phyloP scores from a whole-genome alignment of 148 eudicot genomes.

The Rhododendron griersonianum region DNA sequence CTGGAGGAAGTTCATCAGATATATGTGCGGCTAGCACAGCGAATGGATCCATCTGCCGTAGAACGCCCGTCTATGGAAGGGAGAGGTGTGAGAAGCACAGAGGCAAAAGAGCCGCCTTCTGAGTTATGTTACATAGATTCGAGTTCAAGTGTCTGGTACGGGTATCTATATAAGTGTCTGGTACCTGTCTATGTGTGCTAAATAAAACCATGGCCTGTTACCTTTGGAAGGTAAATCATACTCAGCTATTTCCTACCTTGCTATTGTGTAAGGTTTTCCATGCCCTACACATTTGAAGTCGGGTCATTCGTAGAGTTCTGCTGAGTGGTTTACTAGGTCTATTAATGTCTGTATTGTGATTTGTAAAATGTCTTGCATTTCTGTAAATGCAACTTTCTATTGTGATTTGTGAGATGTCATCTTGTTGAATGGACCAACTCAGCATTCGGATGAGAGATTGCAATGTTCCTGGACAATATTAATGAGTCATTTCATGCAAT shows the following conservation, averaged over 20 bases:
- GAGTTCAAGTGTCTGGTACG: neutral
- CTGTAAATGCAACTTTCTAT: neutral
- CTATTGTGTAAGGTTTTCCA: neutral
- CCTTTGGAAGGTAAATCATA: neutral
- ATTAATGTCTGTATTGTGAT: neutral
- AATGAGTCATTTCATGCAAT: neutral
- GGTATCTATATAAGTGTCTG: neutral
- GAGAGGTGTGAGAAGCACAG: conserved; percentile 20
- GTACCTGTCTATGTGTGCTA: neutral
- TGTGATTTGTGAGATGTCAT: neutral
- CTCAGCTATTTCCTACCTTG: neutral
- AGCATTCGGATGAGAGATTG: neutral
- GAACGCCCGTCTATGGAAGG: conserved; percentile 13
- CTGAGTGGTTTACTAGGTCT: neutral
- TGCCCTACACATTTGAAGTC: neutral
- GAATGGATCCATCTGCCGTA: conserved; percentile 13
- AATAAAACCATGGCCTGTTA: neutral
- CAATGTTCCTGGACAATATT: neutral
- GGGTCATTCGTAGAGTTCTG: neutral
- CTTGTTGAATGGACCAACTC: neutral
- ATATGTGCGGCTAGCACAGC: conserved; percentile 13
- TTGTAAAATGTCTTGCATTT: neutral
- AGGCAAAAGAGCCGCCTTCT: conserved; percentile 14
- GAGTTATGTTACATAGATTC: neutral
- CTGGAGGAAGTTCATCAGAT: neutral